A percentile compares a stretch with the other conserved stretches of the same genome.
phyloP scores from a whole-genome alignment of 805 yeast genomes.

The Cyberlindnera galapagoensis region DNA sequence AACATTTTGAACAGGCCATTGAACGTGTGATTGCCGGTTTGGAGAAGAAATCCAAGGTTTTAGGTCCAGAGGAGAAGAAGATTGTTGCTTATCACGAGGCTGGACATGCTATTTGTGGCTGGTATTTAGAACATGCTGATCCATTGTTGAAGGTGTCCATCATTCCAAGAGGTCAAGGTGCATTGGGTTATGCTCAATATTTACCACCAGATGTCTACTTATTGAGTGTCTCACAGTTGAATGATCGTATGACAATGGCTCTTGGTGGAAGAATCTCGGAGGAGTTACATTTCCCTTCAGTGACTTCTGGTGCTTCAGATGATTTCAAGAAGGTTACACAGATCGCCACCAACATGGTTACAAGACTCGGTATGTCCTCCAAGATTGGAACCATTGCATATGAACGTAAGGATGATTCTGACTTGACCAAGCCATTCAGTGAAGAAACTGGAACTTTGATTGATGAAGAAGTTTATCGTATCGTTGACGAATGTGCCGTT shows the following conservation, averaged over 20 bases:
- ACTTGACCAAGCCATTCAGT: slow-evolving; percentile 79
- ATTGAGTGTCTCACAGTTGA: slow-evolving; percentile 67
- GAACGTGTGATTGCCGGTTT: slow-evolving; percentile 97
- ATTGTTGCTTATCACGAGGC: slow-evolving; percentile 98
- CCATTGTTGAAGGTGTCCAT: slow-evolving; percentile 94
- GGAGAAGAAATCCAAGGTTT: slow-evolving; percentile 79
- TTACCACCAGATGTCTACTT: slow-evolving; percentile 89
- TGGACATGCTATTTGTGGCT: slow-evolving; percentile 98
- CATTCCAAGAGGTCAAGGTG: slow-evolving; percentile 95
- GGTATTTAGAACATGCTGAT: slow-evolving; percentile 88
- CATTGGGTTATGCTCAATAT: slow-evolving; percentile 96
- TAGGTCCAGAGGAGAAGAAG: slow-evolving; percentile 79
- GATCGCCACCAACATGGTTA: slow-evolving; percentile 91
- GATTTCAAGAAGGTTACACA: slow-evolving; percentile 94
- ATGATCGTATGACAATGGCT: slow-evolving; percentile 93
- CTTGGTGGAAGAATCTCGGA: slow-evolving; percentile 96
- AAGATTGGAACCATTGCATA: slow-evolving; percentile 74
- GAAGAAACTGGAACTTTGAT: slow-evolving; percentile 78
- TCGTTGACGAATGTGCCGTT: slow-evolving; percentile 69
- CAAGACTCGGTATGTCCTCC: slow-evolving; percentile 84
- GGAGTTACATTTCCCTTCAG: slow-evolving; percentile 85
- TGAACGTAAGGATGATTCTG: slow-evolving; percentile 61
- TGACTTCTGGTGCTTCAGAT: slow-evolving; percentile 93
- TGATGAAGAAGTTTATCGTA: slow-evolving; percentile 75
- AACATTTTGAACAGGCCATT: slow-evolving; percentile 91